These are phyloP conservation scores for Elongisporangium undulatum DNA, from an alignment of 352 stramenopile species.

Conservation along the genomic window DNA sequence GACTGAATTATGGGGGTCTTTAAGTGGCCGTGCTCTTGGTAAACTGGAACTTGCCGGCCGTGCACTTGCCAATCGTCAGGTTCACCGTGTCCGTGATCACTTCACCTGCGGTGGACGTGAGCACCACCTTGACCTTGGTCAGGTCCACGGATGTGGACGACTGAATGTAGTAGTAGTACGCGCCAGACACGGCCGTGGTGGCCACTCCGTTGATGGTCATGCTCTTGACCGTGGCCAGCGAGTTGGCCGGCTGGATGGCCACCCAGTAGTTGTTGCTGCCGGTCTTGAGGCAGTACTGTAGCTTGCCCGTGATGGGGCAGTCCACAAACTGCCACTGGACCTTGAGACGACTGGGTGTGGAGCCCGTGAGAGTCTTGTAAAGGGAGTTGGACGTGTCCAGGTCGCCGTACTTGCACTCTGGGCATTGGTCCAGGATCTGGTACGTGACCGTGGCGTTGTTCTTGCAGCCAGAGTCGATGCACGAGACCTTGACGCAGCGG, in stretches of 20 bases:
- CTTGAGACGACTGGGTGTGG: slow-evolving; percentile 18
- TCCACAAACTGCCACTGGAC: too few relatives aligned
- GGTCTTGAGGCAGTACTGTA: slow-evolving; percentile 28
- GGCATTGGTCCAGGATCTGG: slow-evolving; percentile 33
- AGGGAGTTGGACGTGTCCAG: slow-evolving; percentile 26
- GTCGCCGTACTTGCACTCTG: slow-evolving; percentile 34
- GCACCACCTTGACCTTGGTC: slow-evolving; percentile 22
- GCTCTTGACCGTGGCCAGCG: slow-evolving; percentile 33
- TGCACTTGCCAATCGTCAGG: slow-evolving; percentile 44
- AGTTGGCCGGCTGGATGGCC: slow-evolving; percentile 62
- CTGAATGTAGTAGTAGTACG: slow-evolving; percentile 68
- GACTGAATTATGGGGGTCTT: too few relatives aligned
- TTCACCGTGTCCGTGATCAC: slow-evolving; percentile 53
- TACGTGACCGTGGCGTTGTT: slow-evolving; percentile 9
- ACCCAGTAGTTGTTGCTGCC: slow-evolving; percentile 58
- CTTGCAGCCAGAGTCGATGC: slow-evolving; percentile 19
- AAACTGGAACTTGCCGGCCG: slow-evolving; percentile 45
- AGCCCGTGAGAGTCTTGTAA: slow-evolving; percentile 27
- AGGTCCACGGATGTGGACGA: slow-evolving; percentile 21
- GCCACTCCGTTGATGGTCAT: slow-evolving; percentile 54
- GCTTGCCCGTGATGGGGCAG: too few relatives aligned
- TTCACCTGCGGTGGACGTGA: slow-evolving; percentile 57
- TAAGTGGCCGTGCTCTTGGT: slow-evolving; percentile 2
- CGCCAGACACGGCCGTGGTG: slow-evolving; percentile 58
- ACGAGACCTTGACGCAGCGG: slow-evolving; percentile 38